phyloP scores from a whole-genome alignment of 495 filamentous ascomycete species.

The Neurospora sublineolata region DNA sequence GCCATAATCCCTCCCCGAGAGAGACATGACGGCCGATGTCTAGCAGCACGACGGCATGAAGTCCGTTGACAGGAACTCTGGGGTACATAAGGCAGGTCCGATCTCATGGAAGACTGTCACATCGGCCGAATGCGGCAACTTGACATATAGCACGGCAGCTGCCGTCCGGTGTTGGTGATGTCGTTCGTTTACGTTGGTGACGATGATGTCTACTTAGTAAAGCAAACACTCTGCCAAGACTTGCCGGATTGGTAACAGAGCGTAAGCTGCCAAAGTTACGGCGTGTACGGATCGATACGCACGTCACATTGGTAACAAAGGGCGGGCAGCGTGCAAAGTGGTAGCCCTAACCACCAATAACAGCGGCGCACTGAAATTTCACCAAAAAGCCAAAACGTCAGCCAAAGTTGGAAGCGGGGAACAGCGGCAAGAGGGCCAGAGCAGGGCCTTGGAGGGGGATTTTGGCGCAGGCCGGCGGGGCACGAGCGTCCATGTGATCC shows the following conservation, averaged over 20 bases:
- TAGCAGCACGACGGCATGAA: neutral
- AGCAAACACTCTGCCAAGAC: neutral
- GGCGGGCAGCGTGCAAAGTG: neutral
- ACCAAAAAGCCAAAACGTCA: neutral
- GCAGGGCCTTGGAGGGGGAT: neutral
- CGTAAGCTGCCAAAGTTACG: neutral
- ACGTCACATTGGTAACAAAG: neutral
- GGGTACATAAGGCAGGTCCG: neutral
- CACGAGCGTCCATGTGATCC: neutral
- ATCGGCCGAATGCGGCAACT: neutral
- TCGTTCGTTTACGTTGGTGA: neutral
- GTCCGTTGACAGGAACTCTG: neutral
- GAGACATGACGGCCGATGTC: neutral
- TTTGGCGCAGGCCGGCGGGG: neutral
- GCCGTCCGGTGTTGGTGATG: neutral
- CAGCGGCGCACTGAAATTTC: neutral
- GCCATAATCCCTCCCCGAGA: neutral
- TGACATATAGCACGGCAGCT: neutral
- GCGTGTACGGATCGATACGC: neutral
- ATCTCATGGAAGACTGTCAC: neutral
- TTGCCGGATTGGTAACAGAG: neutral
- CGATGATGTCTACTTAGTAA: neutral
- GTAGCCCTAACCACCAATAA: neutral
- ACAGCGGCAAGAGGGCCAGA: neutral
- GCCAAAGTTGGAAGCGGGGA: neutral